Evolutionary conservation across 495 filamentous ascomycete genomes (phyloP).

Genomic region (Entonaema liquescens): DNA sequence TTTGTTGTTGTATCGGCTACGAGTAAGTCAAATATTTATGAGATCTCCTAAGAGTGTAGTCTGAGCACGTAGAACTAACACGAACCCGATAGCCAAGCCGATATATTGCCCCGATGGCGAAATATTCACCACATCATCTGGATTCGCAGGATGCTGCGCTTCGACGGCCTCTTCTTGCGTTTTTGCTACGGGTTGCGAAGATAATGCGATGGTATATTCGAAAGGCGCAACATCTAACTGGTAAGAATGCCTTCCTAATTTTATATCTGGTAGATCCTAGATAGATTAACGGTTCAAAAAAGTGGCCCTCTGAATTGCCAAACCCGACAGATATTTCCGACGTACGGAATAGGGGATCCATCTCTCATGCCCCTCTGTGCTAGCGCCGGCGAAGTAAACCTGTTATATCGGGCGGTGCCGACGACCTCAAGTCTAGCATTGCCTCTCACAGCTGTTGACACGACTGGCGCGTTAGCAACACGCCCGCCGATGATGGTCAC

Average conservation of each 20-base stretch:
- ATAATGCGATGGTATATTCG: constrained; percentile 25
- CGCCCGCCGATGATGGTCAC: not conserved
- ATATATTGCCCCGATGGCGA: constrained; percentile 24
- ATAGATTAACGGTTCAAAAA: not conserved
- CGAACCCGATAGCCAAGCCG: constrained; percentile 9
- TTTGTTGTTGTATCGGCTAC: constrained; percentile 4
- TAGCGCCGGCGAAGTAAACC: constrained; percentile 3
- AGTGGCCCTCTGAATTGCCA: constrained; percentile 29
- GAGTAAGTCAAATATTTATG: constrained; percentile 12
- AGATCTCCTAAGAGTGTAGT: not conserved
- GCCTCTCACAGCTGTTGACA: constrained; percentile 14
- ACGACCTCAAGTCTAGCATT: constrained; percentile 21
- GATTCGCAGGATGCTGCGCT: constrained; percentile 28
- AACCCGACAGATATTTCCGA: constrained; percentile 20
- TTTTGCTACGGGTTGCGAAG: constrained; percentile 24
- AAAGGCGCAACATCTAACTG: constrained; percentile 20
- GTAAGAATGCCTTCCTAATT: constrained; percentile 3
- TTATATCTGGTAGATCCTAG: not conserved
- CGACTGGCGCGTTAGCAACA: not conserved
- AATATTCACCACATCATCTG: constrained; percentile 20
- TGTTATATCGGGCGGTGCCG: constrained; percentile 24
- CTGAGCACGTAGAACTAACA: not conserved
- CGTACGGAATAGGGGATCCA: not conserved
- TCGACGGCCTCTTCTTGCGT: constrained; percentile 15
- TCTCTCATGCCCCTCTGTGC: constrained; percentile 18